A percentile compares a stretch with the other conserved stretches of the same genome.
These are phyloP conservation scores for Thymus quinquecostatus DNA, from an alignment of 257 asterid species.

Conservation along the genomic window DNA sequence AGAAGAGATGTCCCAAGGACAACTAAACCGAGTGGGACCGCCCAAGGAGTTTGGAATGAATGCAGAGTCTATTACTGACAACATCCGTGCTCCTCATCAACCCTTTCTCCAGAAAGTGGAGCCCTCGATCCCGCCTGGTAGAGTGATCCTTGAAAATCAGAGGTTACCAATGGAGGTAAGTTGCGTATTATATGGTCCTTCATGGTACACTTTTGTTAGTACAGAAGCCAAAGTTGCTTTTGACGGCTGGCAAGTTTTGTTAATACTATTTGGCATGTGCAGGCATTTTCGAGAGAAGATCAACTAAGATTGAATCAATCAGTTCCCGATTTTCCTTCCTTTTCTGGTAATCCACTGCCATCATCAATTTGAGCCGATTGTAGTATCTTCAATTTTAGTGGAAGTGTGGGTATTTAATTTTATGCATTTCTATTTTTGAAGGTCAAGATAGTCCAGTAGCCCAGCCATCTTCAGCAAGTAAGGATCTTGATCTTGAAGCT, in stretches of 20 bases:
- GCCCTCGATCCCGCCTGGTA: slow-evolving; percentile 57
- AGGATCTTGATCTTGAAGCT: slow-evolving; percentile 74
- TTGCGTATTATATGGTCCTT: slow-evolving; percentile 14
- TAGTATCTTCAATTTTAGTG: slow-evolving; percentile 15
- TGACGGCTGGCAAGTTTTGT: slow-evolving; percentile 25
- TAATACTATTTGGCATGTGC: slow-evolving; percentile 33
- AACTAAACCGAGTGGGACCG: slow-evolving; percentile 53
- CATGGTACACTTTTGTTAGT: slow-evolving; percentile 15
- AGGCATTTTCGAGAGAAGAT: slow-evolving; percentile 79
- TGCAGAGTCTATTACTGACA: slow-evolving; percentile 69
- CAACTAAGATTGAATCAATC: slow-evolving; percentile 66
- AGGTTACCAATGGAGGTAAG: slow-evolving; percentile 77
- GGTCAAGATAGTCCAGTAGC: slow-evolving; percentile 65
- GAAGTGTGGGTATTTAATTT: slow-evolving; percentile 23
- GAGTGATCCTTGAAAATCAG: slow-evolving; percentile 66
- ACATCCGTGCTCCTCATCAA: slow-evolving; percentile 59
- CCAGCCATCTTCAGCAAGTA: slow-evolving; percentile 57
- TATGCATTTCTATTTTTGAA: slow-evolving; percentile 36
- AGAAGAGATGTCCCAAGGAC: slow-evolving; percentile 77
- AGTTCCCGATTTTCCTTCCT: slow-evolving; percentile 53
- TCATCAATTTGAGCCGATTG: slow-evolving; percentile 28
- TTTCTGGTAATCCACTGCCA: slow-evolving; percentile 52
- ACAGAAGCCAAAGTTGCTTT: slow-evolving; percentile 5
- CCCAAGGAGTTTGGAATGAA: slow-evolving; percentile 52
- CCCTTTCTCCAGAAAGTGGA: slow-evolving; percentile 75